phyloP scores from a whole-genome alignment of 1,284 basidiomycete species.

The Moesziomyces sp. region DNA sequence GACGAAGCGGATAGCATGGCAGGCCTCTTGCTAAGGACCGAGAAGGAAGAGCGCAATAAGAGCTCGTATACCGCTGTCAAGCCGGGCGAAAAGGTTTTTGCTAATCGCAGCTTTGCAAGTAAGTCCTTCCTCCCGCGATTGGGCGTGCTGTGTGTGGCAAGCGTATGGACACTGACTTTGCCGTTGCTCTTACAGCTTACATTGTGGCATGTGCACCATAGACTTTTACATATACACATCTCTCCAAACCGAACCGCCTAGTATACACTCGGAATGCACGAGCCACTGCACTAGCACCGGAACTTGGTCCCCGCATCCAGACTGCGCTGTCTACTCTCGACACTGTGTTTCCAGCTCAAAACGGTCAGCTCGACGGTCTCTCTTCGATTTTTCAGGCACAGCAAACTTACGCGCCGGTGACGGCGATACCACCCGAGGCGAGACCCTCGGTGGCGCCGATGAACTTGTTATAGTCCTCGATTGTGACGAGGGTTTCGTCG shows the following conservation, averaged over 20 bases:
- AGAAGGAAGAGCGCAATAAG: constrained; percentile 43
- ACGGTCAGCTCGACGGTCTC: background rate
- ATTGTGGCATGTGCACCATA: constrained; percentile 33
- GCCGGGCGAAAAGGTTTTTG: constrained; percentile 52
- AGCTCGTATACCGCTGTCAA: constrained; percentile 36
- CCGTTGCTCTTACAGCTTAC: constrained; percentile 10
- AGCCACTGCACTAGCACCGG: constrained; percentile 3
- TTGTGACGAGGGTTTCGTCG: constrained; percentile 26
- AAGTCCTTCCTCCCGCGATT: constrained; percentile 4
- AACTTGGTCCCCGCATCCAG: constrained; percentile 7
- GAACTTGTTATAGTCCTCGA: constrained; percentile 45
- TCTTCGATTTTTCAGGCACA: too few relatives aligned
- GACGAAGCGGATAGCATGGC: constrained; percentile 34
- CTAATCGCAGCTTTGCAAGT: constrained; percentile 47
- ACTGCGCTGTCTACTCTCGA: constrained; percentile 14
- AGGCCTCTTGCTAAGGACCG: constrained; percentile 40
- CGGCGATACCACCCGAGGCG: constrained; percentile 14
- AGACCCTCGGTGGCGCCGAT: constrained; percentile 33
- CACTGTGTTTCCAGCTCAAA: background rate
- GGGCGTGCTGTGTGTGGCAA: too few relatives aligned
- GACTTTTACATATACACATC: background rate
- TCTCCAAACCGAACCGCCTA: background rate
- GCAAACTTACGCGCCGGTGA: constrained; percentile 27
- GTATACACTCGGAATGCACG: background rate
- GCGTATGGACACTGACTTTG: too few relatives aligned